Evolutionary conservation across 2,329 filamentous ascomycete species (phyloP), one percentile per base, ranked within the genome.

Genomic region (Colletotrichum phormii): DNA sequence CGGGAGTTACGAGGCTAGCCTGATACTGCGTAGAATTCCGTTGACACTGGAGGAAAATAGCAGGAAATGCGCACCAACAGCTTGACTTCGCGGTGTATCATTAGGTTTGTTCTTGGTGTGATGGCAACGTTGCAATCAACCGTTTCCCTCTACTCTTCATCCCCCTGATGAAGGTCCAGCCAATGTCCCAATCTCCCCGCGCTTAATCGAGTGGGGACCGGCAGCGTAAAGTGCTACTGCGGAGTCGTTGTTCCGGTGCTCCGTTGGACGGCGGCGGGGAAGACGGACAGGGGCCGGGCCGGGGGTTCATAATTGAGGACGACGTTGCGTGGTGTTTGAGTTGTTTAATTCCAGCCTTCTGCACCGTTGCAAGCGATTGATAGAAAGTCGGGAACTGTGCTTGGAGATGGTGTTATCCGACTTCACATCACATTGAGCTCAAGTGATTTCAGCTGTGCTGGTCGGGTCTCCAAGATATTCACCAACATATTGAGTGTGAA

Each of bases 81-180:
- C 51, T 11, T 11, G 3, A 1, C 9, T 54, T n/a, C 15, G 12
- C 1, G 2, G 29, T 29, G 29, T 33, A 12, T n/a, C 3, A 18
- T 15, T n/a, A 29, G 1, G 8, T 46, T 15, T 37, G 12, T 13
- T 6, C 2, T 18, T 11, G 51, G 24, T 42, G 5, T 31, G 33
- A 64, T 57, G n/a, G 62, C 62, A 64, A 64, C 62, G 62, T 64
- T 64, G 33, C 62, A 64, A 64, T 64, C 24, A 11, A 49, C 8
- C 18, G 8, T 49, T 18, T 64, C 31, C 15, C 59, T 31, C 15
- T 60, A 12, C 18, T n/a, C 7, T 49, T 49, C 37, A 4, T 26
- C 9, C 59, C 24, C 37, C 12, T 18, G 24, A 54, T 24, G 13
- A 12, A 22, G 24, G 46, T 53, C 18, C 18, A 13, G 26, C 26